phyloP scores from a whole-genome alignment of 192 early-diverging fungal genomes.

The Linnemannia elongata region DNA sequence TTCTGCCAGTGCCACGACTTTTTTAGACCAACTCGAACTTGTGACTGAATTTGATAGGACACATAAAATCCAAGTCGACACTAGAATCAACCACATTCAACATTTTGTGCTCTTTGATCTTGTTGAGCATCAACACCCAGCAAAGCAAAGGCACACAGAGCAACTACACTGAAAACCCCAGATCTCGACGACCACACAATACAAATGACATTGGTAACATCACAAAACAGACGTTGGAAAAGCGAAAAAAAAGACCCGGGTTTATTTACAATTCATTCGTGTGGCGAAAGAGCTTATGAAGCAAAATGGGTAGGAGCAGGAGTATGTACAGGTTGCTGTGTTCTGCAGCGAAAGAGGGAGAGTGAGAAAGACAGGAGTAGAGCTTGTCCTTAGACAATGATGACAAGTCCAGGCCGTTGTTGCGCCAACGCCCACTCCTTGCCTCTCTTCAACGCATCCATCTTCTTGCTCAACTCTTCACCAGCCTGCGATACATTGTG shows the following conservation, averaged over 20 bases:
- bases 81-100: too few relatives aligned
- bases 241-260: neutral
- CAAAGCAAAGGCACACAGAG: too few relatives aligned
- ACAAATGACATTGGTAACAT: neutral
- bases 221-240: neutral
- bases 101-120: too few relatives aligned
- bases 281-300: neutral
- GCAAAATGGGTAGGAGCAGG: neutral
- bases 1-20: too few relatives aligned
- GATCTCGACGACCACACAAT: neutral
- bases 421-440: slow-evolving; percentile 54
- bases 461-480: slow-evolving; percentile 30
- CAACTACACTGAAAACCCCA: too few relatives aligned
- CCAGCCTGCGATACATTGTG: neutral
- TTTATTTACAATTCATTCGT: slow-evolving; percentile 4
- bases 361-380: neutral
- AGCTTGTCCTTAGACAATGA: slow-evolving; percentile 28
- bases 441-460: slow-evolving; percentile 46
- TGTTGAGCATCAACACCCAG: too few relatives aligned
- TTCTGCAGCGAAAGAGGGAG: neutral
- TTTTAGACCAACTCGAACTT: too few relatives aligned
- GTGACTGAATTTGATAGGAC: too few relatives aligned
- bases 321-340: neutral
- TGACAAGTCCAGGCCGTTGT: slow-evolving; percentile 43
- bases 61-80: too few relatives aligned